Percentiles rank a stretch among this genome's conserved stretches.
Evolutionary conservation across 2,329 filamentous ascomycete genomes (phyloP).

Genomic region (Aspergillus sp.): DNA sequence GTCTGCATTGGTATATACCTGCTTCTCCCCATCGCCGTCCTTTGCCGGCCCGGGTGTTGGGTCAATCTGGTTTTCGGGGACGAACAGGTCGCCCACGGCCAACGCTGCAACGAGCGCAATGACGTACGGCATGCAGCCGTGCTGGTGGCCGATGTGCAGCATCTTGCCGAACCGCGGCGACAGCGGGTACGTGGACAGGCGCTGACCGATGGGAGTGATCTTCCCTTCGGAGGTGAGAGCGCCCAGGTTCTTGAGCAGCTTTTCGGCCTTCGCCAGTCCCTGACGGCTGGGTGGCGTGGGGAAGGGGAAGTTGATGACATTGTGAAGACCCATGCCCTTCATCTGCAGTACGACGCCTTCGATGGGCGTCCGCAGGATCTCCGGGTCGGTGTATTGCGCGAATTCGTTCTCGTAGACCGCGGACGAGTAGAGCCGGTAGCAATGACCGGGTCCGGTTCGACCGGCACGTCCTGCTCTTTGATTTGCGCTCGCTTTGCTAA

Average conservation of each 20-base stretch:
- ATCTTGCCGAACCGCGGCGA: slow-evolving; percentile 90
- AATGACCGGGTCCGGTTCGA: slow-evolving; percentile 92
- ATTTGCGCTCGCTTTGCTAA: slow-evolving; percentile 92
- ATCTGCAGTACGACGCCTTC: slow-evolving; percentile 90
- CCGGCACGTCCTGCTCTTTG: slow-evolving; percentile 92
- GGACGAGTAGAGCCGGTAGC: slow-evolving; percentile 90
- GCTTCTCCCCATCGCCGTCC: slow-evolving; percentile 38
- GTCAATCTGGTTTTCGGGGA: slow-evolving; percentile 75
- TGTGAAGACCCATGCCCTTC: slow-evolving; percentile 88
- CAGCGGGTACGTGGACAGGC: slow-evolving; percentile 84
- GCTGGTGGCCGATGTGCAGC: slow-evolving; percentile 78
- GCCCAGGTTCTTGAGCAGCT: slow-evolving; percentile 78
- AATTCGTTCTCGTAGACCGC: slow-evolving; percentile 90
- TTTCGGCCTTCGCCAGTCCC: slow-evolving; percentile 79
- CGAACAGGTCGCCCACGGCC: slow-evolving; percentile 82
- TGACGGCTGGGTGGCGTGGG: slow-evolving; percentile 80
- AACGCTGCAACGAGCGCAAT: slow-evolving; percentile 85
- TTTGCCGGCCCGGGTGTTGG: slow-evolving; percentile 48
- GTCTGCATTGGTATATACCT: slow-evolving; percentile 60
- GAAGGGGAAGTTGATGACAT: slow-evolving; percentile 92
- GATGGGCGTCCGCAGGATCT: slow-evolving; percentile 86
- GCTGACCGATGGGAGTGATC: slow-evolving; percentile 74
- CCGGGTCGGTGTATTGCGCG: slow-evolving; percentile 77
- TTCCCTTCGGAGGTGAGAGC: slow-evolving; percentile 70
- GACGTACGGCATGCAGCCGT: slow-evolving; percentile 79